phyloP scores from a whole-genome alignment of 148 eudicot species.

The Arbutus unedo region DNA sequence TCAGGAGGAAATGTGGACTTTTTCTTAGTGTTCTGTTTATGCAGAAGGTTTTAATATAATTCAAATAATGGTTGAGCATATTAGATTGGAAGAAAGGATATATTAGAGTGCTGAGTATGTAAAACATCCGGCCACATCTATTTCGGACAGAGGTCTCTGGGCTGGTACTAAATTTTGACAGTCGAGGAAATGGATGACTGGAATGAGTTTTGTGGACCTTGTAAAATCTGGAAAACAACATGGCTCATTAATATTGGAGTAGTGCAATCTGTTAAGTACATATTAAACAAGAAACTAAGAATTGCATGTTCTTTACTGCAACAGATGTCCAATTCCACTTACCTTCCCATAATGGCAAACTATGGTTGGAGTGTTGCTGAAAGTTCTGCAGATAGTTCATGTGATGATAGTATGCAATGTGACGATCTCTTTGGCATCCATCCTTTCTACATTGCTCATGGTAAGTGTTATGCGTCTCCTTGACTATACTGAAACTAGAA shows the following conservation, averaged over 20 bases:
- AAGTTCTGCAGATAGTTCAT: constrained; percentile 17
- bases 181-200: constrained; percentile 1
- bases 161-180: neutral
- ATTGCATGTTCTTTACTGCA: constrained; percentile 18
- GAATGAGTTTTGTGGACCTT: neutral
- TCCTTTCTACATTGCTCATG: constrained; percentile 83
- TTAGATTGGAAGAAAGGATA: neutral
- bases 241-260: neutral
- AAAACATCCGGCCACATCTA: neutral
- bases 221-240: neutral
- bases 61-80: neutral
- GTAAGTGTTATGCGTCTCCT: constrained; percentile 27
- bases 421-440: constrained; percentile 69
- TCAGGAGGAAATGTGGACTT: neutral
- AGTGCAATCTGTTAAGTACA: neutral
- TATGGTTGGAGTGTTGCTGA: constrained; percentile 68
- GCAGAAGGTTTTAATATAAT: neutral
- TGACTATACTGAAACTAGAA: neutral
- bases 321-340: constrained; percentile 36
- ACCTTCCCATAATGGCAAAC: constrained; percentile 35
- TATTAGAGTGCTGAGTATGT: neutral
- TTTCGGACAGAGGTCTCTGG: neutral
- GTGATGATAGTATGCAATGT: constrained; percentile 41
- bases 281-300: neutral
- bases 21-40: neutral